phyloP scores from a whole-genome alignment of 2,329 filamentous ascomycete species.

The Trichothecium roseum region DNA sequence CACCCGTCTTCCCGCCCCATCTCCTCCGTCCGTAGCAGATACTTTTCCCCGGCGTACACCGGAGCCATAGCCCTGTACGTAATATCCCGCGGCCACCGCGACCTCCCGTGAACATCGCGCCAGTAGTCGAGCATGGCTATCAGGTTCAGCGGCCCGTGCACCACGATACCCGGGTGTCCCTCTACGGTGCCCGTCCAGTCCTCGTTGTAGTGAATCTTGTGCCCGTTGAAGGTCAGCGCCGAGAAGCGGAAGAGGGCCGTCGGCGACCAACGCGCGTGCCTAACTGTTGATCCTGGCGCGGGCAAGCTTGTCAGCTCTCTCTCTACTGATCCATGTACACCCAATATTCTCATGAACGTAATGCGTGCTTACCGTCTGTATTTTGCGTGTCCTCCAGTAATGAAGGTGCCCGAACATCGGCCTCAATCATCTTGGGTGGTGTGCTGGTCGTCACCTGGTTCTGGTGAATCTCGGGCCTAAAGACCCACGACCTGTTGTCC shows the following conservation, averaged over 20 bases:
- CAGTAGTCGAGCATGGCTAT: slow-evolving; percentile 63
- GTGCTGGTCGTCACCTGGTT: slow-evolving; percentile 2
- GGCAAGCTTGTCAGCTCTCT: slow-evolving; percentile 10
- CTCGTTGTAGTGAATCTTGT: slow-evolving; percentile 73
- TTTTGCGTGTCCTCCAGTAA: slow-evolving; percentile 12
- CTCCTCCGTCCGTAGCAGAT: slow-evolving; percentile 48
- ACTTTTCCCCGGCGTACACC: slow-evolving; percentile 56
- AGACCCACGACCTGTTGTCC: slow-evolving; percentile 44
- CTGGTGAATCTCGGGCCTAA: slow-evolving; percentile 24
- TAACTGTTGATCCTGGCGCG: slow-evolving; percentile 1
- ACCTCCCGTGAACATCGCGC: slow-evolving; percentile 34
- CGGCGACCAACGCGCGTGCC: slow-evolving; percentile 31
- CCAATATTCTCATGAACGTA: background rate
- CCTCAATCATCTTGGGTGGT: slow-evolving; percentile 9
- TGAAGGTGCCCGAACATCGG: slow-evolving; percentile 13
- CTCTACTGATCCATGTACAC: background rate
- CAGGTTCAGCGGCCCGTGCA: slow-evolving; percentile 72
- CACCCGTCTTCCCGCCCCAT: slow-evolving; percentile 11
- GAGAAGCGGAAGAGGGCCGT: slow-evolving; percentile 67
- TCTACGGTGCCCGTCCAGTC: slow-evolving; percentile 55
- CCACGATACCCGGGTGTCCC: slow-evolving; percentile 59
- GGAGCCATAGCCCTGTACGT: slow-evolving; percentile 61
- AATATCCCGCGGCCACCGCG: slow-evolving; percentile 26
- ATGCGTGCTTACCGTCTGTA: background rate
- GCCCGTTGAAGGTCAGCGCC: slow-evolving; percentile 76